Base-by-base conservation (phyloP, 1,284 basidiomycete species). In the Fomes fomentarius region DNA sequence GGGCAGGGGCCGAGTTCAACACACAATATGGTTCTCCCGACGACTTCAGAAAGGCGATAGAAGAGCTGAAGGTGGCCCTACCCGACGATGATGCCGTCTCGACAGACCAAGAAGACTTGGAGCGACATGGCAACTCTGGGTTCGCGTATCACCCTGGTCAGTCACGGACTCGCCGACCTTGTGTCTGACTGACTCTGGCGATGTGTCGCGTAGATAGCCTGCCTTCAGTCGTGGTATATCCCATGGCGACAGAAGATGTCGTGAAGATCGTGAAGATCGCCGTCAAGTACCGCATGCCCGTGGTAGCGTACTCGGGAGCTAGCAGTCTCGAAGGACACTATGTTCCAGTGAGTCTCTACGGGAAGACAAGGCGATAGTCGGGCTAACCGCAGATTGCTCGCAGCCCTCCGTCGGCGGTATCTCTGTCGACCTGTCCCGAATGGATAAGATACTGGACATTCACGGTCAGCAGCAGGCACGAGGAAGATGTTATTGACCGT, bases 361-460 rank as follows among this genome's bases (percentile, higher is more conserved):
- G n/a, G n/a, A n/a, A n/a, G n/a, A n/a, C n/a, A n/a, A n/a, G n/a
- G n/a, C n/a, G n/a, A n/a, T n/a, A n/a, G n/a, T n/a, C n/a, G n/a
- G n/a, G n/a, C n/a, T n/a, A n/a, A n/a, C n/a, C n/a, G n/a, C n/a
- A n/a, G n/a, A n/a, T n/a, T n/a, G 3, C 1, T n/a, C 15, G 10
- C 30, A 68, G 68, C 67, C 67, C 9, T 48, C 61, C 0, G 61
- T 66, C 9, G 69, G 69, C 0, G 67, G 65, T 1, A 70, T 71
- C 11, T 69, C 65, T 56, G 75, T 98, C 22, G 94, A 98, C 70
- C 75, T 98, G 72, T 85, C 84, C 1, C 74, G 74, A 12, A 98
- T 98, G 96, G 84, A 95, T 70, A 81, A 83, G 57, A 90, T 98
- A 47, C 66, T 96, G 15, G 79, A 81, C 49, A 85, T 95, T 44